Evolutionary conservation across 2,329 filamentous ascomycete genomes (phyloP).

Genomic region (Nemania serpens): DNA sequence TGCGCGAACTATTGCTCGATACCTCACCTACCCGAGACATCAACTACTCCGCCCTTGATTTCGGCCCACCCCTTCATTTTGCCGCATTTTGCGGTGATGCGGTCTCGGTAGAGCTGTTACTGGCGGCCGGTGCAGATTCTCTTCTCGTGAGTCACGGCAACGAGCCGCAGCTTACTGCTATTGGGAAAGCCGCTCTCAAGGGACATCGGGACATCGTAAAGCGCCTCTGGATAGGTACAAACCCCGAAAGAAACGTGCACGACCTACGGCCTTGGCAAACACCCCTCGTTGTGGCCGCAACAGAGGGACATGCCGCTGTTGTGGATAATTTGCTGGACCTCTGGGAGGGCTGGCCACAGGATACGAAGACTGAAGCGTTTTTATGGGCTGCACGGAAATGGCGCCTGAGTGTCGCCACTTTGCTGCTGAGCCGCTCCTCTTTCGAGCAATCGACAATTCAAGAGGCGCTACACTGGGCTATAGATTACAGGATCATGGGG

Average conservation of each 20-base stretch:
- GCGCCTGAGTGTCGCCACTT: background rate
- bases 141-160: conserved; percentile 1
- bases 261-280: conserved; percentile 1
- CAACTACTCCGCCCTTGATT: conserved; percentile 7
- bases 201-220: conserved; percentile 1
- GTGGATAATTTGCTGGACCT: background rate
- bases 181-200: conserved; percentile 8
- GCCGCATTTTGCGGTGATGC: conserved; percentile 1
- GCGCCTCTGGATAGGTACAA: conserved; percentile 4
- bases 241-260: background rate
- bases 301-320: conserved; percentile 1
- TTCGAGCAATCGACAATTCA: background rate
- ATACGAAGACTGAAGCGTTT: background rate
- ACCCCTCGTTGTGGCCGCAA: conserved; percentile 6
- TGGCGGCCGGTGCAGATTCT: conserved; percentile 5
- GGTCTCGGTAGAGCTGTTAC: conserved; percentile 1
- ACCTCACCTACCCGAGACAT: background rate
- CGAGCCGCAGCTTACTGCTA: conserved; percentile 2
- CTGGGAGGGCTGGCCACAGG: conserved; percentile 1
- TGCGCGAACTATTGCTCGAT: conserved; percentile 2
- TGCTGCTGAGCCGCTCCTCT: background rate
- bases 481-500: conserved; percentile 5
- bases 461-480: background rate
- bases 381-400: conserved; percentile 2
- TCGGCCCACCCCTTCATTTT: conserved; percentile 4